phyloP scores from a whole-genome alignment of 2,329 filamentous ascomycete genomes.

The Daldinia sp. region DNA sequence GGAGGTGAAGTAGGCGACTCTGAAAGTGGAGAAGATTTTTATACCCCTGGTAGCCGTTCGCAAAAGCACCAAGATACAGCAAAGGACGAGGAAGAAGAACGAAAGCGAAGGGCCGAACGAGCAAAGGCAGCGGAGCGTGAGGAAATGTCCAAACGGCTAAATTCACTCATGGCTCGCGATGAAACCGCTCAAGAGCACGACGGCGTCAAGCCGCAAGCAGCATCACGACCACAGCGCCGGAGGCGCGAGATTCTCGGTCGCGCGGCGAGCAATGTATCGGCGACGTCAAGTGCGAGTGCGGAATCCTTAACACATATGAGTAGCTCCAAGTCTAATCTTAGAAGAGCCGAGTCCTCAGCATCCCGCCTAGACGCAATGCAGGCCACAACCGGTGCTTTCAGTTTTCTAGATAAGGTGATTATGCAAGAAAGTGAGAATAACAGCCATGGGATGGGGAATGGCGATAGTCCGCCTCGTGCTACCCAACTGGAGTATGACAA shows the following conservation, averaged over 20 bases:
- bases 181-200: constrained; percentile 20
- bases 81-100: constrained; percentile 32
- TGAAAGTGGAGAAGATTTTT: constrained; percentile 47
- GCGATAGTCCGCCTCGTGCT: constrained; percentile 49
- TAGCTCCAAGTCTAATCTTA: constrained; percentile 10
- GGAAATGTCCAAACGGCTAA: constrained; percentile 43
- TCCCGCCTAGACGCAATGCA: constrained; percentile 30
- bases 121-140: constrained; percentile 34
- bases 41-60: constrained; percentile 22
- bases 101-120: constrained; percentile 31
- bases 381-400: constrained; percentile 13
- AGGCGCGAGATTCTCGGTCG: constrained; percentile 64
- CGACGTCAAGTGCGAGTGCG: constrained; percentile 56
- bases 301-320: constrained; percentile 47
- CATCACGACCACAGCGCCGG: constrained; percentile 42
- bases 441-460: constrained; percentile 1
- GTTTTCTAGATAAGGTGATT: constrained; percentile 35
- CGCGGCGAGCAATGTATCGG: constrained; percentile 65
- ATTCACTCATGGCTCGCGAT: constrained; percentile 36
- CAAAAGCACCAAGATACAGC: background rate
- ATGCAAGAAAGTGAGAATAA: constrained; percentile 16
- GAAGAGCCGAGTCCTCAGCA: constrained; percentile 17
- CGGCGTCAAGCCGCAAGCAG: constrained; percentile 31
- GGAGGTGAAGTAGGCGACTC: constrained; percentile 55
- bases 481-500: constrained; percentile 65